phyloP scores from a whole-genome alignment of 768 basidiomycete species.

The Phanerochaete sordida region DNA sequence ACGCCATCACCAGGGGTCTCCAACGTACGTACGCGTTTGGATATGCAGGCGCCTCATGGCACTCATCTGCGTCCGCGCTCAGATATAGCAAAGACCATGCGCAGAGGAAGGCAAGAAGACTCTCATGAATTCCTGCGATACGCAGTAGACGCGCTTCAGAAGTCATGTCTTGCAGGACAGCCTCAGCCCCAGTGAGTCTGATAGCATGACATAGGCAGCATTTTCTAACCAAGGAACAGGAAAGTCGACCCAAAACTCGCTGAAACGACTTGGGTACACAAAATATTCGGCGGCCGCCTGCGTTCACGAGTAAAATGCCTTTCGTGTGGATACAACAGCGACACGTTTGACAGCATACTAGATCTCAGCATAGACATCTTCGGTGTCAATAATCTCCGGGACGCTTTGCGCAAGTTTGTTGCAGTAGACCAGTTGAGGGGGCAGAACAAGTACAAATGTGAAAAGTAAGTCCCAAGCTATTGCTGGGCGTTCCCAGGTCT shows the following conservation, averaged over 20 bases:
- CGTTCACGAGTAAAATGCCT: slow-evolving; percentile 88
- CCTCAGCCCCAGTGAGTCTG: slow-evolving; percentile 68
- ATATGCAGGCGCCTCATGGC: not conserved
- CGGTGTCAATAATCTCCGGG: slow-evolving; percentile 54
- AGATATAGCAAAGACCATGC: slow-evolving; percentile 93
- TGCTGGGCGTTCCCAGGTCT: not conserved
- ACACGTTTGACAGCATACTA: slow-evolving; percentile 93
- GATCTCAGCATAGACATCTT: slow-evolving; percentile 92
- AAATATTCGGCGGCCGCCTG: slow-evolving; percentile 87
- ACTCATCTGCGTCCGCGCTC: not conserved
- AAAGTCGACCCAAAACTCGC: slow-evolving; percentile 68
- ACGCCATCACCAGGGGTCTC: slow-evolving; percentile 60
- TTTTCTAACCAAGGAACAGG: slow-evolving; percentile 31
- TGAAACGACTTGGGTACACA: slow-evolving; percentile 92
- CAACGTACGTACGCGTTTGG: slow-evolving; percentile 46
- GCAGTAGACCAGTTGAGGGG: slow-evolving; percentile 82
- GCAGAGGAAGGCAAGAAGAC: slow-evolving; percentile 92
- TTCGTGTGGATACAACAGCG: slow-evolving; percentile 81
- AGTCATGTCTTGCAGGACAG: slow-evolving; percentile 69
- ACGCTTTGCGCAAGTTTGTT: slow-evolving; percentile 78
- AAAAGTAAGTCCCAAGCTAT: slow-evolving; percentile 66
- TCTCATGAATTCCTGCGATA: slow-evolving; percentile 97
- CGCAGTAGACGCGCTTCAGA: slow-evolving; percentile 88
- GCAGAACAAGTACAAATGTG: slow-evolving; percentile 96
- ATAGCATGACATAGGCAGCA: not conserved